These are phyloP conservation scores for Colletotrichum spaethianum DNA, from an alignment of 2,329 filamentous ascomycete species.

Conservation along the genomic window DNA sequence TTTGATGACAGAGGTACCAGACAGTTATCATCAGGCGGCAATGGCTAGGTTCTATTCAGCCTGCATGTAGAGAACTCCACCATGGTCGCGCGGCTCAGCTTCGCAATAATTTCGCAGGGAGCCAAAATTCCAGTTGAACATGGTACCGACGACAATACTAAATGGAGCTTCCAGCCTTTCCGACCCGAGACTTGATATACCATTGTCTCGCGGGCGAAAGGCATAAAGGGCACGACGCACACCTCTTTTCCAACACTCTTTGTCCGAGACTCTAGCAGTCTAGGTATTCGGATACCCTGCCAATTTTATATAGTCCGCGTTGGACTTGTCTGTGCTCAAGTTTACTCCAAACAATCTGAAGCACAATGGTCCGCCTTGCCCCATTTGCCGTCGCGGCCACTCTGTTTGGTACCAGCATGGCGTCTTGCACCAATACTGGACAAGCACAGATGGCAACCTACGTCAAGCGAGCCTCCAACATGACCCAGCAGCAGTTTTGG, in stretches of 20 bases:
- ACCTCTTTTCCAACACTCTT: neutral
- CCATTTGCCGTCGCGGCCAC: constrained; percentile 15
- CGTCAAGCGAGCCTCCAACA: constrained; percentile 47
- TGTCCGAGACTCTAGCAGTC: neutral
- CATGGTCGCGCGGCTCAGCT: no score
- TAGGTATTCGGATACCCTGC: neutral
- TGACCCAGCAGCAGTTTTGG: constrained; percentile 48
- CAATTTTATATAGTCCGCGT: neutral
- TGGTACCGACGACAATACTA: neutral
- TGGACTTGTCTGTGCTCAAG: neutral
- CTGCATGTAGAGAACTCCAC: neutral
- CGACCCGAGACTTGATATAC: neutral
- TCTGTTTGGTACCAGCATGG: constrained; percentile 11
- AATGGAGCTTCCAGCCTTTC: neutral
- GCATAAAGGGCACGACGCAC: neutral
- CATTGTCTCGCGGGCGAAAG: neutral
- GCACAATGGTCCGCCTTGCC: constrained; percentile 28
- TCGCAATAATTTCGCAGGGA: neutral
- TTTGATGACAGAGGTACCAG: neutral
- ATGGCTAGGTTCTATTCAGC: neutral
- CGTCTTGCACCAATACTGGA: constrained; percentile 53
- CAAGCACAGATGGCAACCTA: constrained; percentile 49
- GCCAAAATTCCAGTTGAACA: neutral
- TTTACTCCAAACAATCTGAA: neutral
- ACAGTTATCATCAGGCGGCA: neutral